These are phyloP conservation scores for Nasturtium officinale DNA, from an alignment of 345 rosid genomes.

Conservation along the genomic window DNA sequence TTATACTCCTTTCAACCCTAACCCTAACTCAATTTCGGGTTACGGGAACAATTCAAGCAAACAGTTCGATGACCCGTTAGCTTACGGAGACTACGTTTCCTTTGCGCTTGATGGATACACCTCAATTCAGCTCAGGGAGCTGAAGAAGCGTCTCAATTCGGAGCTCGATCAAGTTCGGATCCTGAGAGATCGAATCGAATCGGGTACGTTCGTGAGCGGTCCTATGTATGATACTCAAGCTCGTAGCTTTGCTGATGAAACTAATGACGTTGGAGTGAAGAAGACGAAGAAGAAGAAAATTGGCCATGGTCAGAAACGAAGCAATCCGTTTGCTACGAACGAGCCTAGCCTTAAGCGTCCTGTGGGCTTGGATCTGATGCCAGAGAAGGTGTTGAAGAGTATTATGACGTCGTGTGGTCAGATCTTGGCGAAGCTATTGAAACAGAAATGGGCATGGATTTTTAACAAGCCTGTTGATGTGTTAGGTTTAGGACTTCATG, in stretches of 20 bases:
- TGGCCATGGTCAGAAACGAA: constrained; percentile 52
- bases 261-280: constrained; percentile 42
- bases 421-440: constrained; percentile 72
- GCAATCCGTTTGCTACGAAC: constrained; percentile 35
- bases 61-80: constrained; percentile 45
- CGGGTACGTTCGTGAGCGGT: constrained; percentile 42
- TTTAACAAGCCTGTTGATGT: constrained; percentile 75
- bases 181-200: constrained; percentile 57
- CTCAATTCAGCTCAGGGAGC: constrained; percentile 55
- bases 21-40: constrained; percentile 51
- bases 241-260: constrained; percentile 41
- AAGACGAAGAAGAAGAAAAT: constrained; percentile 54
- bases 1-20: constrained; percentile 43
- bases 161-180: constrained; percentile 80
- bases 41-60: constrained; percentile 36
- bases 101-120: constrained; percentile 65
- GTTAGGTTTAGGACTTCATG: constrained; percentile 61
- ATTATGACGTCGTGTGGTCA: constrained; percentile 58
- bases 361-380: constrained; percentile 30
- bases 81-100: constrained; percentile 54
- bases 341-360: constrained; percentile 29
- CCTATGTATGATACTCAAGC: constrained; percentile 37
- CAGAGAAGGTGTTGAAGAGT: constrained; percentile 30
- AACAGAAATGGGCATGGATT: constrained; percentile 62
- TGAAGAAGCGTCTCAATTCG: constrained; percentile 53